Evolutionary conservation across 2,329 filamentous ascomycete species (phyloP).

Genomic region (Raffaelea ambrosiae): DNA sequence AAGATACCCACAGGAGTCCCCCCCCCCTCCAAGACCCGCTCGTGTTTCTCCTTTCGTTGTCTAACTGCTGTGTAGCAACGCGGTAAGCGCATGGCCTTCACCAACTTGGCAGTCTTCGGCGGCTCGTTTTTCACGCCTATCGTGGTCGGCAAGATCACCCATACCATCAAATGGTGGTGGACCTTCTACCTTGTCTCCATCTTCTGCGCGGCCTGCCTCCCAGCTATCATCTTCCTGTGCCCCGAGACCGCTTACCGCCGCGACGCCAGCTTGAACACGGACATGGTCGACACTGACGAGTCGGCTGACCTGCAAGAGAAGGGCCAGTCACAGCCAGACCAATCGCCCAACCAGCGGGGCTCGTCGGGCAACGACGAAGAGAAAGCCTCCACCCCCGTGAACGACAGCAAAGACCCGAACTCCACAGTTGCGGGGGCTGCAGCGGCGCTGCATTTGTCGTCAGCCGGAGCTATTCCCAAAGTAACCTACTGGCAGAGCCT

Average conservation of each 20-base stretch:
- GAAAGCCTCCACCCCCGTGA: neutral
- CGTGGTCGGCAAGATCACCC: conserved; percentile 79
- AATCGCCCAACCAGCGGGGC: neutral
- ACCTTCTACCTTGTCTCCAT: conserved; percentile 84
- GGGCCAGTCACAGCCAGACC: neutral
- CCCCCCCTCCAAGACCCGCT: neutral
- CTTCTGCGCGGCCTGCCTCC: conserved; percentile 63
- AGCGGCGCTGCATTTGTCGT: neutral
- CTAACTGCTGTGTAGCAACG: conserved; percentile 43
- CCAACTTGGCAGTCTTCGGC: conserved; percentile 49
- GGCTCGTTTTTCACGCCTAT: conserved; percentile 66
- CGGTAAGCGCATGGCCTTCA: conserved; percentile 79
- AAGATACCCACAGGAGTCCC: too few relatives aligned
- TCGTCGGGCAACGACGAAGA: conserved; percentile 11
- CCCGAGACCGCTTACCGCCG: conserved; percentile 78
- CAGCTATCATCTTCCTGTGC: conserved; percentile 66
- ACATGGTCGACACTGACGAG: conserved; percentile 39
- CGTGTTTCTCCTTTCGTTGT: neutral
- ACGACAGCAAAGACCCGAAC: neutral
- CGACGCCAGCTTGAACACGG: conserved; percentile 59
- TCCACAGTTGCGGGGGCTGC: conserved; percentile 5
- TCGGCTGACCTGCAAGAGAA: neutral
- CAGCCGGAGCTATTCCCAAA: conserved; percentile 25
- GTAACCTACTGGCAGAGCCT: conserved; percentile 55
- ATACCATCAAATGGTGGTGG: conserved; percentile 72